Evolutionary conservation across 768 basidiomycete genomes (phyloP).

Genomic region (Lactifluus subvellereus): DNA sequence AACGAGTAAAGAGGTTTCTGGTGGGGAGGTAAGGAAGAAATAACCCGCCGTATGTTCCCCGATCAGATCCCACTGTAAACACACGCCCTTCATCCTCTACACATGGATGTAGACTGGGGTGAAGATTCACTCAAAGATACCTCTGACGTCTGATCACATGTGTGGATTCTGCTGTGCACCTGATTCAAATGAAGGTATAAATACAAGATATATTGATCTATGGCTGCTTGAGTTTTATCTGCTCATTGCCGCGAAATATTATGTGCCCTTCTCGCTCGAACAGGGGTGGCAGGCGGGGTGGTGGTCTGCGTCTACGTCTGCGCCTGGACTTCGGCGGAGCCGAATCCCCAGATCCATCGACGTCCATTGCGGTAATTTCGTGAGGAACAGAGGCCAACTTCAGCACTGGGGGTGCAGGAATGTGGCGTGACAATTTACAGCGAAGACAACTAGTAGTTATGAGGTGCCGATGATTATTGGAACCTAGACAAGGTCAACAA

Average conservation of each 20-base stretch:
- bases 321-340: slow-evolving; percentile 15
- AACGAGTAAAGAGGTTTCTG: neutral
- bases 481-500: slow-evolving; percentile 29
- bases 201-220: neutral
- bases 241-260: slow-evolving; percentile 59
- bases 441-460: slow-evolving; percentile 53
- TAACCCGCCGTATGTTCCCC: neutral
- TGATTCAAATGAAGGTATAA: neutral
- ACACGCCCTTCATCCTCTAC: no score
- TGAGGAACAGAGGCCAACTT: neutral
- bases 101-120: no score
- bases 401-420: slow-evolving; percentile 56
- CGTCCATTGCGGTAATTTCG: slow-evolving; percentile 1
- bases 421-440: slow-evolving; percentile 54
- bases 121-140: no score
- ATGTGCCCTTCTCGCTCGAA: slow-evolving; percentile 63
- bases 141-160: neutral
- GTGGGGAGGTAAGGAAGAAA: neutral
- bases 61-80: neutral
- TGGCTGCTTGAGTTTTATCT: slow-evolving; percentile 4
- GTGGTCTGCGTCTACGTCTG: slow-evolving; percentile 28
- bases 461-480: slow-evolving; percentile 45
- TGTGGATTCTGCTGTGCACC: neutral
- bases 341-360: neutral
- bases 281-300: slow-evolving; percentile 47